Evolutionary conservation across 2,329 filamentous ascomycete species (phyloP), one percentile per base, ranked within the genome.

Genomic region (Aspergillus clavatus): DNA sequence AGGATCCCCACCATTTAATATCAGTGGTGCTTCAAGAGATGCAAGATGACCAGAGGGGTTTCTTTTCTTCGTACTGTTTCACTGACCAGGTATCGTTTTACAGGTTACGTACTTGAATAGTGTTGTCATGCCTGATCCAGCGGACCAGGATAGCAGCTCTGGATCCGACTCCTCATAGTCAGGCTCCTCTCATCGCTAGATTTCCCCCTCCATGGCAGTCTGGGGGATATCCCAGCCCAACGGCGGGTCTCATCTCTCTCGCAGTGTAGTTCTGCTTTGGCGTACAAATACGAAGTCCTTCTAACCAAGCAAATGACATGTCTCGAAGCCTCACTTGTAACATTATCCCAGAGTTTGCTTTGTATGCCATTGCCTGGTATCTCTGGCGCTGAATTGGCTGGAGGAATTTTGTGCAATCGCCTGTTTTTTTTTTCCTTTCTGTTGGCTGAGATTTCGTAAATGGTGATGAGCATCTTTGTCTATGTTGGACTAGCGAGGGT

Each of bases 71-170:
- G 31, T 38, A 16, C 43, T 42, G 38, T 46, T 51, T 54, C 29
- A 48, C 56, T 63, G 56, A 63, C 58, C 52, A 39, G 47, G 27
- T 41, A 33, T 59, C 53, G 45, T 43, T 45, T 31, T 45, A 53
- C 55, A 87, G 84, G 73, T 89, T 42, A 80, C 81, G 23, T 87
- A 86, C 65, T 65, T 89, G 48, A 89, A 89, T 59, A 79, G 75
- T 47, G 76, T 86, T 35, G 83, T 87, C 46, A 86, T 86, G 83
- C 85, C 86, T 3, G 86, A 89, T 60, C 75, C 74, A 5, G 74
- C 74, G 11, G 70, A 71, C 8, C 60, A 63, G 4, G 70, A 71
- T 11, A 61, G 61, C 7, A 63, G 63, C 8, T 69, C 67, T 4
- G 67, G 67, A 0, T 68, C 56, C 16, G 57, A 59, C 28, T 44